Conservation (phyloP, 2,329 filamentous ascomycete genomes). For the Paecilomyces sp. region DNA sequence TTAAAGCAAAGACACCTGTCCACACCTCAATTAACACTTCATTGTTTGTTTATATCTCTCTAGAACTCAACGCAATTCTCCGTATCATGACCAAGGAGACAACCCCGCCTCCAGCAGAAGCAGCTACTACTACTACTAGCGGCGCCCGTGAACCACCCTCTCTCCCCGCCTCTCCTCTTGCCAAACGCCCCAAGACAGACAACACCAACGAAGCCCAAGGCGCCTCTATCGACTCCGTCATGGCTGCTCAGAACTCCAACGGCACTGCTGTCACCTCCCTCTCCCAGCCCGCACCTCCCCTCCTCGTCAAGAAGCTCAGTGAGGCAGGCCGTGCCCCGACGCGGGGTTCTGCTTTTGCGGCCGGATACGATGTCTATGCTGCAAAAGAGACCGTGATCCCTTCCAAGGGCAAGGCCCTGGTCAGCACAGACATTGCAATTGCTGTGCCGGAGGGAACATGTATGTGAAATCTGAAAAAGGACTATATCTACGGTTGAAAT, state of each 20-base stretch:
- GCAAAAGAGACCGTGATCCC: slow-evolving; percentile 69
- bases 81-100: slow-evolving; percentile 37
- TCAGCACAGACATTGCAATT: slow-evolving; percentile 87
- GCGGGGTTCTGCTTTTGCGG: slow-evolving; percentile 79
- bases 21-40: background rate
- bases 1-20: background rate
- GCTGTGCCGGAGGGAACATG: slow-evolving; percentile 85
- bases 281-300: slow-evolving; percentile 46
- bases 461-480: slow-evolving; percentile 39
- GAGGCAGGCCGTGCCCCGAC: slow-evolving; percentile 74
- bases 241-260: slow-evolving; percentile 23
- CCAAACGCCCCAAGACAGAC: slow-evolving; percentile 70
- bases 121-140: slow-evolving; percentile 15
- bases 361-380: slow-evolving; percentile 88
- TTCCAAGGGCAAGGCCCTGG: slow-evolving; percentile 72
- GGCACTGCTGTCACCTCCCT: slow-evolving; percentile 27
- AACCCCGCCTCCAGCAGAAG: slow-evolving; percentile 28
- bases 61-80: background rate
- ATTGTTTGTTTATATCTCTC: background rate
- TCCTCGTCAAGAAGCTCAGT: slow-evolving; percentile 84
- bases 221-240: slow-evolving; percentile 13
- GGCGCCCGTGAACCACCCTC: slow-evolving; percentile 45
- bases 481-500: slow-evolving; percentile 2
- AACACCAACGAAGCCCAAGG: slow-evolving; percentile 1
- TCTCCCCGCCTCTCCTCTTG: slow-evolving; percentile 63